A percentile compares a stretch with the other conserved stretches of the same genome.
These are phyloP conservation scores for Arthroderma sp. DNA, from an alignment of 2,329 filamentous ascomycete species.

Conservation along the genomic window DNA sequence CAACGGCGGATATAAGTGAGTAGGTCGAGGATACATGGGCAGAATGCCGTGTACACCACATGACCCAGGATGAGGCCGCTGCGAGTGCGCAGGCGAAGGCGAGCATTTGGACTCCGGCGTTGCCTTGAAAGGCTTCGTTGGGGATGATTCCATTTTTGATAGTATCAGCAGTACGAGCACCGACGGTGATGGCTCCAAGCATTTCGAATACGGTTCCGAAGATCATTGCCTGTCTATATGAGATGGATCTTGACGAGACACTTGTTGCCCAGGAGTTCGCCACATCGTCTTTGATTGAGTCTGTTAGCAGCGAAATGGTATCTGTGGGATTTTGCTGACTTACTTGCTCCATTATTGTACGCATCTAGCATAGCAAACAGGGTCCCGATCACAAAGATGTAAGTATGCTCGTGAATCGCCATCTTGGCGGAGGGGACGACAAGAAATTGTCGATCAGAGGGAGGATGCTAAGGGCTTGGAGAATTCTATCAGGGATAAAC, in stretches of 20 bases:
- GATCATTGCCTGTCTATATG: constrained; percentile 56
- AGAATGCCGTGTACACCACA: constrained; percentile 65
- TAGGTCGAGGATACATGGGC: constrained; percentile 62
- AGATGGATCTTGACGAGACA: constrained; percentile 64
- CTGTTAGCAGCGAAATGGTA: not conserved
- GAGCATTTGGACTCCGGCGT: constrained; percentile 55
- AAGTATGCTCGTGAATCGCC: constrained; percentile 50
- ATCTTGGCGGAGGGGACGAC: constrained; percentile 30
- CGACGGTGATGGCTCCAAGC: constrained; percentile 52
- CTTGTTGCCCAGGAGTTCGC: constrained; percentile 73
- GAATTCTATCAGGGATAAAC: too few relatives aligned
- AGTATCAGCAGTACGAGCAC: constrained; percentile 57
- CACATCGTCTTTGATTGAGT: constrained; percentile 51
- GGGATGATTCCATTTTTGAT: constrained; percentile 71
- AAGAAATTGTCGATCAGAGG: not conserved
- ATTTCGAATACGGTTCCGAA: constrained; percentile 55
- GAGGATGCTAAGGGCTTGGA: too few relatives aligned
- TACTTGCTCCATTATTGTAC: constrained; percentile 67
- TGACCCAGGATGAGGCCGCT: constrained; percentile 58
- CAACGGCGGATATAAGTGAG: constrained; percentile 55
- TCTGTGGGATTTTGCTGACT: constrained; percentile 21
- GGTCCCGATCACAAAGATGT: constrained; percentile 63
- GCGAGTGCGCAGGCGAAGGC: constrained; percentile 53
- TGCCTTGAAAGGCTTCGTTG: constrained; percentile 41
- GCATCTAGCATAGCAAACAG: constrained; percentile 64